Evolutionary conservation across 352 stramenopile species (phyloP).

Genomic region (Pythium plurisporium): DNA sequence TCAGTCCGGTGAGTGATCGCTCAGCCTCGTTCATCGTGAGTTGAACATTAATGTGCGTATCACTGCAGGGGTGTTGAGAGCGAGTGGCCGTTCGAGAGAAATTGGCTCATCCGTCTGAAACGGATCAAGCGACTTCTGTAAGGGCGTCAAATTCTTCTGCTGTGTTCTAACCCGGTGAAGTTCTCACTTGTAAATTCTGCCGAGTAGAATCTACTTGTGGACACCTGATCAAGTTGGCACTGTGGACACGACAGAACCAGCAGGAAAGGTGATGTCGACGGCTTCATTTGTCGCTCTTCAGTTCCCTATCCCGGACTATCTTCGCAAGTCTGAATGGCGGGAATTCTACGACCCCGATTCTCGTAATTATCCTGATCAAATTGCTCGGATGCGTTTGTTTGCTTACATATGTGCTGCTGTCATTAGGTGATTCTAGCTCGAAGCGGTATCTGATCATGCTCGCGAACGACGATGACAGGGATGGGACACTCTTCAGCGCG

Average conservation of each 20-base stretch:
- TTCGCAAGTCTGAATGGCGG: slow-evolving; percentile 15
- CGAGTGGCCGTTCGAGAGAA: slow-evolving; percentile 10
- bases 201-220: slow-evolving; percentile 10
- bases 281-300: slow-evolving; percentile 19
- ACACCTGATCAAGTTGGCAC: background rate
- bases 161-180: too few relatives aligned
- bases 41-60: too few relatives aligned
- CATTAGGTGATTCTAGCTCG: background rate
- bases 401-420: background rate
- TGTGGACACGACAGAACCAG: slow-evolving; percentile 7
- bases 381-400: background rate
- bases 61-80: slow-evolving; percentile 7
- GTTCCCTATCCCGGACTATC: slow-evolving; percentile 11
- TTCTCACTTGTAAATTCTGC: background rate
- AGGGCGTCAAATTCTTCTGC: too few relatives aligned
- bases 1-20: slow-evolving; percentile 21
- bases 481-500: background rate
- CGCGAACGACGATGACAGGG: slow-evolving; percentile 7
- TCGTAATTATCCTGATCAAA: background rate
- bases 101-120: slow-evolving; percentile 5
- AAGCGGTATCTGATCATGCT: slow-evolving; percentile 14
- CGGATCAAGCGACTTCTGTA: slow-evolving; percentile 7
- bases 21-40: too few relatives aligned
- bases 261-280: slow-evolving; percentile 15
- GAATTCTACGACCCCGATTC: slow-evolving; percentile 15